Conservation (phyloP, 2,329 filamentous ascomycete genomes). For the Curvularia eragrostidis region DNA sequence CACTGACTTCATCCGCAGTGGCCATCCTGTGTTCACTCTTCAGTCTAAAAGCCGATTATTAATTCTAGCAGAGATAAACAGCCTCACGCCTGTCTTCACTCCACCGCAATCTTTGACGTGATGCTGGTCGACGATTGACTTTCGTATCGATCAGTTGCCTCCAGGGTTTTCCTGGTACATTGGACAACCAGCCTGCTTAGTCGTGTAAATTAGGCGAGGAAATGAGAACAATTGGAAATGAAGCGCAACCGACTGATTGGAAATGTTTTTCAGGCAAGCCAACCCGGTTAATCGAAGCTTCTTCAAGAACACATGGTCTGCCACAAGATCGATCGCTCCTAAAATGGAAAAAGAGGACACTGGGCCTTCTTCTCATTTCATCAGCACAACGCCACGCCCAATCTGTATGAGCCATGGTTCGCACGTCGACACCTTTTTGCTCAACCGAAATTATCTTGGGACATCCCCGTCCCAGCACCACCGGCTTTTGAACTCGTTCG, state of each 20-base stretch:
- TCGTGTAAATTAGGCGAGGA: conserved; percentile 18
- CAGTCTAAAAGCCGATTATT: not conserved
- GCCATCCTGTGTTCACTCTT: not conserved
- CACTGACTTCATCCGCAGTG: not conserved
- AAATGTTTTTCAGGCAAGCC: conserved; percentile 10
- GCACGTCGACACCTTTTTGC: conserved; percentile 1
- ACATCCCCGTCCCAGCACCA: conserved; percentile 11
- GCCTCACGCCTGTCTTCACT: not conserved
- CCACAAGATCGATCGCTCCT: conserved; percentile 8
- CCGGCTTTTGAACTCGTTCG: conserved; percentile 10
- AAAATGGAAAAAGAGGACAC: not conserved
- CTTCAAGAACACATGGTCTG: conserved; percentile 16
- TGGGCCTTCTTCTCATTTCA: conserved; percentile 3
- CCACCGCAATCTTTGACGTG: not conserved
- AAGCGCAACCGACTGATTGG: conserved; percentile 14
- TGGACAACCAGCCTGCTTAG: conserved; percentile 10
- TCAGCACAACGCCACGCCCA: not conserved
- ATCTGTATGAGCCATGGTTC: conserved; percentile 1
- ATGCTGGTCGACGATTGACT: not conserved
- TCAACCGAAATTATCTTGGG: conserved; percentile 13
- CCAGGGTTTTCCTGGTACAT: conserved; percentile 9
- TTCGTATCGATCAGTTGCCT: conserved; percentile 2
- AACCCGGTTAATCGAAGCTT: not conserved
- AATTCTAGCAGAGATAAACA: not conserved
- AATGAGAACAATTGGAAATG: conserved; percentile 14